Conservation (phyloP, 2,329 filamentous ascomycete species). For the Epichloe festucae region DNA sequence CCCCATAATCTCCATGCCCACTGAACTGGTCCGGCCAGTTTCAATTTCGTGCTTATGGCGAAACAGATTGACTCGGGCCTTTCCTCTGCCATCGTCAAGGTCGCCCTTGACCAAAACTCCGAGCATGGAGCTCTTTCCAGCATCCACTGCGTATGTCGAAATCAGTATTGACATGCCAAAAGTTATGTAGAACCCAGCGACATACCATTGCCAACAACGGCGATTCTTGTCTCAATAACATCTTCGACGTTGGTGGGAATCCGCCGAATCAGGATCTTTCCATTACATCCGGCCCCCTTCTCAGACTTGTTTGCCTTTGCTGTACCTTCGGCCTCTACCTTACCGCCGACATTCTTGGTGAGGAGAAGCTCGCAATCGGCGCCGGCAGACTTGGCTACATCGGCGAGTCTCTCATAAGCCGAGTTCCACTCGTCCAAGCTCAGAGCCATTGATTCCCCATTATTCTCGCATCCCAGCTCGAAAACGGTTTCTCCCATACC, state of each 20-base stretch:
- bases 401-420: slow-evolving; percentile 52
- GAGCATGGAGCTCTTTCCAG: slow-evolving; percentile 91
- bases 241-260: slow-evolving; percentile 64
- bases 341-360: slow-evolving; percentile 79
- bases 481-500: slow-evolving; percentile 84
- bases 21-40: slow-evolving; percentile 85
- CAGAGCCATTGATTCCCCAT: slow-evolving; percentile 72
- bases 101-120: slow-evolving; percentile 92
- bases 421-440: slow-evolving; percentile 60
- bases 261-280: slow-evolving; percentile 77
- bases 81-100: slow-evolving; percentile 86
- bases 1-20: slow-evolving; percentile 98
- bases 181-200: background rate
- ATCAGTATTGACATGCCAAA: background rate
- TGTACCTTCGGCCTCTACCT: slow-evolving; percentile 53
- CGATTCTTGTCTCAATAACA: slow-evolving; percentile 90
- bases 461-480: slow-evolving; percentile 84
- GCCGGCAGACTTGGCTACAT: slow-evolving; percentile 49
- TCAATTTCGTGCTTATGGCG: slow-evolving; percentile 97
- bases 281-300: slow-evolving; percentile 61
- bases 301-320: slow-evolving; percentile 30
- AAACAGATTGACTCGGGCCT: slow-evolving; percentile 89
- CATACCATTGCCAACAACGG: slow-evolving; percentile 84
- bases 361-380: slow-evolving; percentile 74
- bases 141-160: slow-evolving; percentile 52